These are phyloP conservation scores for Cyathus striatus DNA, from an alignment of 768 basidiomycete species.

Conservation along the genomic window DNA sequence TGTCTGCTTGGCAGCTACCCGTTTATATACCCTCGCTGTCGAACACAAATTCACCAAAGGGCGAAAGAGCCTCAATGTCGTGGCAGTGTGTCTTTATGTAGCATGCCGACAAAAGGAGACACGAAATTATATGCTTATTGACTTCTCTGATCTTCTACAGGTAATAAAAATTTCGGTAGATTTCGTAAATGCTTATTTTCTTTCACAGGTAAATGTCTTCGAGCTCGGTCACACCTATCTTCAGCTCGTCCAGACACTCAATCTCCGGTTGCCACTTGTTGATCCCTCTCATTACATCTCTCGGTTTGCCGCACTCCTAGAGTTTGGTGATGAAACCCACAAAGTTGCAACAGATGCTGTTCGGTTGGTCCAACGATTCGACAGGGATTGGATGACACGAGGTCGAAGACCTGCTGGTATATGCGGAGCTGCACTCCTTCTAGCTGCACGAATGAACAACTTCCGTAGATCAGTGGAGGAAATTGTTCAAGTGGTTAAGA, in stretches of 20 bases:
- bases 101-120: conserved; percentile 91
- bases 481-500: conserved; percentile 98
- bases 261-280: conserved; percentile 80
- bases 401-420: conserved; percentile 96
- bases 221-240: conserved; percentile 95
- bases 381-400: conserved; percentile 95
- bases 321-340: conserved; percentile 93
- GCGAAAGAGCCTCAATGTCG: conserved; percentile 85
- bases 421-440: conserved; percentile 90
- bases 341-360: conserved; percentile 91
- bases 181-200: neutral
- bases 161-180: conserved; percentile 29
- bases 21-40: conserved; percentile 90
- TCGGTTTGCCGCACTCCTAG: conserved; percentile 89
- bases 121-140: conserved; percentile 94
- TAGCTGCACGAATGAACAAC: conserved; percentile 98
- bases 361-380: conserved; percentile 88
- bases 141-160: conserved; percentile 95
- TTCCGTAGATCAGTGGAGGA: conserved; percentile 91
- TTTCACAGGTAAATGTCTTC: conserved; percentile 86
- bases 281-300: conserved; percentile 97
- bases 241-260: conserved; percentile 84
- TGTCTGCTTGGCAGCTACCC: conserved; percentile 74
- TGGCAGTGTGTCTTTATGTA: conserved; percentile 93
- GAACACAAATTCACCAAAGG: conserved; percentile 95